Evolutionary conservation across 148 eudicot genomes (phyloP).

Genomic region (Camellia granthamiana): DNA sequence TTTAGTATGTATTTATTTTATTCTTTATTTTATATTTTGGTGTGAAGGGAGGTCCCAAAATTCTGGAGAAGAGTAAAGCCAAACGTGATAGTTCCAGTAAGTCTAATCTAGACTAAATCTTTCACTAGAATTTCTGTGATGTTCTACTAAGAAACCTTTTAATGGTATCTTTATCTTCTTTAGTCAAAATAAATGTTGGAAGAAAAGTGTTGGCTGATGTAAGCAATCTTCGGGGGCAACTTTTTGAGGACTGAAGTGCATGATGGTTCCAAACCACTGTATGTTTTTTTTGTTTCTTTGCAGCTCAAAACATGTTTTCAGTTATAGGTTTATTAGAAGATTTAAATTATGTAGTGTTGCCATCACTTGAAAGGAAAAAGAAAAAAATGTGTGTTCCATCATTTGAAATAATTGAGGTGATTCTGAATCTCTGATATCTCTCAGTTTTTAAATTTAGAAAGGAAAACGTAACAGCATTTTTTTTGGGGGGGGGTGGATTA

Average conservation of each 20-base stretch:
- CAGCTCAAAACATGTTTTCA: no score
- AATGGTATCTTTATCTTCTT: neutral
- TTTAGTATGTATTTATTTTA: neutral
- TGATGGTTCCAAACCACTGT: no score
- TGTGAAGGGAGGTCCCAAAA: conserved; percentile 26
- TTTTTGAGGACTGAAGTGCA: conserved; percentile 16
- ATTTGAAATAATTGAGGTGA: no score
- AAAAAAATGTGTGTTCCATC: no score
- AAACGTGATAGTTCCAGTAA: conserved; percentile 34
- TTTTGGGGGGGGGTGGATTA: no score
- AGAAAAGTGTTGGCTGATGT: conserved; percentile 78
- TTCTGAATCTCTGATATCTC: no score
- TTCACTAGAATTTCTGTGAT: neutral
- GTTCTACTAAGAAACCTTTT: neutral
- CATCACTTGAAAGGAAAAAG: no score
- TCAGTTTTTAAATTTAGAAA: no score
- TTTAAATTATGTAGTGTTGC: no score
- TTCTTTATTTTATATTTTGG: neutral
- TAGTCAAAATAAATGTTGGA: conserved; percentile 37
- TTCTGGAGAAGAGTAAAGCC: conserved; percentile 29
- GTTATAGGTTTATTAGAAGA: no score
- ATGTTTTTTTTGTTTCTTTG: no score
- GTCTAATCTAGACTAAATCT: neutral
- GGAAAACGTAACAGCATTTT: no score
- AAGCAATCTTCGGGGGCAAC: conserved; percentile 47